Conservation (phyloP, 306 rosid genomes). For the Psophocarpus tetragonolobus region DNA sequence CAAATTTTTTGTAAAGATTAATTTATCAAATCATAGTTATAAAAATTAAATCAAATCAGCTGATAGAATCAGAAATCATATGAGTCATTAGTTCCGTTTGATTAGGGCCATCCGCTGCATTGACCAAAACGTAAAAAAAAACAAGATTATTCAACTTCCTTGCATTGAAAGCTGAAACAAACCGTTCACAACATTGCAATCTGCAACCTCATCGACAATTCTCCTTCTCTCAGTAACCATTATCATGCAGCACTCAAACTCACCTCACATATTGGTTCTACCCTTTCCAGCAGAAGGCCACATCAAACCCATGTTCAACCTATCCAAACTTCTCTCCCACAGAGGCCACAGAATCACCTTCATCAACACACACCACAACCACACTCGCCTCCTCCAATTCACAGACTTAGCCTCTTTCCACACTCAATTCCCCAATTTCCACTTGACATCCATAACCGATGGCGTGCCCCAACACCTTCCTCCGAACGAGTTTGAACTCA, state of each 20-base stretch:
- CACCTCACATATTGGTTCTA: background rate
- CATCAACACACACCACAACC: background rate
- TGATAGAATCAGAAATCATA: too few relatives aligned
- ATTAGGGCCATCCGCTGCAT: too few relatives aligned
- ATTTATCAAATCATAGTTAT: too few relatives aligned
- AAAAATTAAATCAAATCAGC: too few relatives aligned
- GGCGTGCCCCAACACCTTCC: background rate
- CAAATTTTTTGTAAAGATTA: too few relatives aligned
- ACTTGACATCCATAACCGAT: constrained; percentile 3
- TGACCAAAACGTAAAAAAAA: too few relatives aligned
- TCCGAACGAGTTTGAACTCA: background rate
- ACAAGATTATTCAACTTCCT: too few relatives aligned
- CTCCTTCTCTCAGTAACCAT: too few relatives aligned
- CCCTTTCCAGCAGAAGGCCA: constrained; percentile 22
- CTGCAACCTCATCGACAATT: too few relatives aligned
- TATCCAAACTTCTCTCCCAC: background rate
- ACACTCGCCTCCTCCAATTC: background rate
- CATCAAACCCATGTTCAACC: constrained; percentile 12
- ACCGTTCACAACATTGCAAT: too few relatives aligned
- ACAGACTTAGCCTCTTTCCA: background rate
- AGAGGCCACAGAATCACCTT: background rate
- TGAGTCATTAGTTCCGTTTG: too few relatives aligned
- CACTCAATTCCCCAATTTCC: background rate
- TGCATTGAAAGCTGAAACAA: too few relatives aligned
- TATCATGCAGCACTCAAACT: background rate